Evolutionary conservation across 139 green algal genomes (phyloP).

Genomic region (Desmodesmus armatus): DNA sequence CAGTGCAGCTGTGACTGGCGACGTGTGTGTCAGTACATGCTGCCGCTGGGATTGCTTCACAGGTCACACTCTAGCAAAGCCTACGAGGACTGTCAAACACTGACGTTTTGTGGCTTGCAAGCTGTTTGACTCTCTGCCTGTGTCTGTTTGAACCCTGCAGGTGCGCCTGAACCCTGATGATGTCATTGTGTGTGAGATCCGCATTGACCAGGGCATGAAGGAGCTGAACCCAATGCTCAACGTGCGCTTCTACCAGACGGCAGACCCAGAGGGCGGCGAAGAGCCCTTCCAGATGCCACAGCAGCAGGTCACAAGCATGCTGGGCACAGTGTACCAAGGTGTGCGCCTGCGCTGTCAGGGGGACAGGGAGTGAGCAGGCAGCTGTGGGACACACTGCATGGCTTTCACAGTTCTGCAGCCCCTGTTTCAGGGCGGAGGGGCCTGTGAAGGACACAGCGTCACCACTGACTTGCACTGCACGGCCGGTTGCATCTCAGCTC

Average conservation of each 20-base stretch:
- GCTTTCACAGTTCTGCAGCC: not conserved
- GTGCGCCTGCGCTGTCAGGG: not conserved
- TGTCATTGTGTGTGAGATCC: slow-evolving; percentile 71
- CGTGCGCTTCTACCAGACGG: slow-evolving; percentile 74
- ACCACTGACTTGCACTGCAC: not conserved
- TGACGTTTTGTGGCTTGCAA: too few species aligned
- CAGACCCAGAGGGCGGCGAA: slow-evolving; percentile 30
- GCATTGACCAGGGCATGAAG: slow-evolving; percentile 74
- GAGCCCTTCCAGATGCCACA: not conserved
- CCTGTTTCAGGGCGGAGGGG: not conserved
- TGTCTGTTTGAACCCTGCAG: not conserved
- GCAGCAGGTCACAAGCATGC: slow-evolving; percentile 27
- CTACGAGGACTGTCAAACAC: too few species aligned
- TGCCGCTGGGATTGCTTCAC: too few species aligned
- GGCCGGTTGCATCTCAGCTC: not conserved
- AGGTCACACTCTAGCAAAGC: too few species aligned
- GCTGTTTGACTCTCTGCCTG: too few species aligned
- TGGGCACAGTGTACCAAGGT: slow-evolving; percentile 33
- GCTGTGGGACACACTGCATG: not conserved
- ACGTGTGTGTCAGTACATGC: too few species aligned
- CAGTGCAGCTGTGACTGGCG: too few species aligned
- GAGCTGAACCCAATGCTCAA: slow-evolving; percentile 74
- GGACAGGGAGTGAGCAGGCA: not conserved
- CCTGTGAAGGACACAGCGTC: not conserved
- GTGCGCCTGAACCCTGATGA: slow-evolving; percentile 63